Evolutionary conservation across 495 filamentous ascomycete species (phyloP).

Genomic region (Usnea hakonensis): DNA sequence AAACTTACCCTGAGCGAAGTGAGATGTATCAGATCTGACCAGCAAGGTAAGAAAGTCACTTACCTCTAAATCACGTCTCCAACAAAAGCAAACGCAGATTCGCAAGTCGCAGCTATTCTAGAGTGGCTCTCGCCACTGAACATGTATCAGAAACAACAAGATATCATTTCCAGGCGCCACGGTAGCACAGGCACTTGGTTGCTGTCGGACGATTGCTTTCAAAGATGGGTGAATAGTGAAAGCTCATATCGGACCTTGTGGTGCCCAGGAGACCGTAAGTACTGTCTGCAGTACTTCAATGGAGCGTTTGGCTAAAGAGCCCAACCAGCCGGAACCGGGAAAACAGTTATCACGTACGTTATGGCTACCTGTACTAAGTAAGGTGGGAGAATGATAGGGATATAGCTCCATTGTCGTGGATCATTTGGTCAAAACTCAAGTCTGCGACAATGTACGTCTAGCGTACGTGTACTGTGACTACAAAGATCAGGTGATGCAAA

Average conservation of each 20-base stretch:
- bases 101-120: neutral
- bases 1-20: conserved; percentile 7
- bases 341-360: no score
- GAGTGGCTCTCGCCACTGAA: conserved; percentile 9
- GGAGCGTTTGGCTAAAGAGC: no score
- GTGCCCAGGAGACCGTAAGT: conserved; percentile 7
- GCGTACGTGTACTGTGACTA: conserved; percentile 32
- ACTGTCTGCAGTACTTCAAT: no score
- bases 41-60: neutral
- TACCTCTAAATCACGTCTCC: no score
- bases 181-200: conserved; percentile 1
- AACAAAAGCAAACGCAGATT: neutral
- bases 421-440: conserved; percentile 23
- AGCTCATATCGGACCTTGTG: conserved; percentile 4
- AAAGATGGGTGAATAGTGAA: neutral
- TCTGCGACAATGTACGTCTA: conserved; percentile 17
- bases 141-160: conserved; percentile 11
- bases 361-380: no score
- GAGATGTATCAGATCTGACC: neutral
- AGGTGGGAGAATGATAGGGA: no score
- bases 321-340: no score
- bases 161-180: neutral
- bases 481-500: conserved; percentile 27
- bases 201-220: neutral
- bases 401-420: conserved; percentile 30